Evolutionary conservation across 129 eudicot genomes (phyloP).

Genomic region (Arctium lappa): DNA sequence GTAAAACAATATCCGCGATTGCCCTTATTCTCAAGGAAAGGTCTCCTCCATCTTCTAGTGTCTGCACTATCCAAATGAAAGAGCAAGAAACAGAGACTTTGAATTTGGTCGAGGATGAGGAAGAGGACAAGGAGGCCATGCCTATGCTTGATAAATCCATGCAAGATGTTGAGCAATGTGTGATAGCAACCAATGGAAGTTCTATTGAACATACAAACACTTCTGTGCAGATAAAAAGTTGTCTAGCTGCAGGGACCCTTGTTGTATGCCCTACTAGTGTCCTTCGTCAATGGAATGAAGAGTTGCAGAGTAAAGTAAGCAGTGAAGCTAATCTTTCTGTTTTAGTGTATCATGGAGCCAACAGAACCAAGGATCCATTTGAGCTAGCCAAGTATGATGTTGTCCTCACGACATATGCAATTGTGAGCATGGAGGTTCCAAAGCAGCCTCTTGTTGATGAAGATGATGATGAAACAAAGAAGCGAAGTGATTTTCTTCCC

Average conservation of each 20-base stretch:
- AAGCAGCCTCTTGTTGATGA: constrained; percentile 67
- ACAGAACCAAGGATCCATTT: constrained; percentile 72
- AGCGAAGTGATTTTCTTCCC: constrained; percentile 8
- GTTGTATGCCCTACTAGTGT: constrained; percentile 97
- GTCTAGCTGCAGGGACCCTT: constrained; percentile 86
- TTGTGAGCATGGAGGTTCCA: constrained; percentile 94
- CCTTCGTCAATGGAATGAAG: constrained; percentile 89
- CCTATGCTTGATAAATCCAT: constrained; percentile 15
- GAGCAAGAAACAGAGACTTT: constrained; percentile 49
- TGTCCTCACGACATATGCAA: constrained; percentile 87
- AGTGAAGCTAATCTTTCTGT: constrained; percentile 71
- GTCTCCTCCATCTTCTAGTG: constrained; percentile 44
- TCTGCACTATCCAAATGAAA: constrained; percentile 14
- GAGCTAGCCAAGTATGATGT: constrained; percentile 88
- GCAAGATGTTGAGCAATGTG: constrained; percentile 19
- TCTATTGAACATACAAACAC: not conserved
- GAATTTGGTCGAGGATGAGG: constrained; percentile 59
- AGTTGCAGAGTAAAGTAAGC: constrained; percentile 69
- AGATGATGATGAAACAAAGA: constrained; percentile 43
- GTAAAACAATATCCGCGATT: constrained; percentile 87
- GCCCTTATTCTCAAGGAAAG: constrained; percentile 91
- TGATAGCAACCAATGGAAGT: not conserved
- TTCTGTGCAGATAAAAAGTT: constrained; percentile 36
- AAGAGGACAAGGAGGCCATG: constrained; percentile 47
- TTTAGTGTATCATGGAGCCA: constrained; percentile 69